These are phyloP conservation scores for Biscogniauxia mediterranea DNA, from an alignment of 2,329 filamentous ascomycete species.

Conservation along the genomic window DNA sequence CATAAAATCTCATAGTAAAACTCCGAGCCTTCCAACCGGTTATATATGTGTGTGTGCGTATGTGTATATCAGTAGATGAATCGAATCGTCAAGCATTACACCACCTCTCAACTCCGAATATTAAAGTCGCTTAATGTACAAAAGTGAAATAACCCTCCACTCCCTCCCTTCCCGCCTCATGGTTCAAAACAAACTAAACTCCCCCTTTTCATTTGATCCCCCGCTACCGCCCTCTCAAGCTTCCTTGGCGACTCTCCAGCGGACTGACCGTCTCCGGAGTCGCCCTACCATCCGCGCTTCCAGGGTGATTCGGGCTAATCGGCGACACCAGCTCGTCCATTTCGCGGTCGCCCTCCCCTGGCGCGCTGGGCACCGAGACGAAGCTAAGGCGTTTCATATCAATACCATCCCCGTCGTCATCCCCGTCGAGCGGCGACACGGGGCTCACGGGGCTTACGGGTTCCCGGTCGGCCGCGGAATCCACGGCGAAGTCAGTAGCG, in stretches of 20 bases:
- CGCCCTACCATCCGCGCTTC: constrained; percentile 1
- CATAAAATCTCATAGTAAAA: neutral
- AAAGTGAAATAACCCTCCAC: neutral
- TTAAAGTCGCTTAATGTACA: neutral
- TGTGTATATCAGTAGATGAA: neutral
- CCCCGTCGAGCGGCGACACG: constrained; percentile 21
- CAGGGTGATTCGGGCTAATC: constrained; percentile 10
- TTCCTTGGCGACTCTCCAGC: constrained; percentile 20
- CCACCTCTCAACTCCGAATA: neutral
- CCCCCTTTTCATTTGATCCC: neutral
- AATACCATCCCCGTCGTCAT: constrained; percentile 6
- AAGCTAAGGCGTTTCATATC: constrained; percentile 17
- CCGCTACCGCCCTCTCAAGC: constrained; percentile 9
- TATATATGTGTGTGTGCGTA: no score
- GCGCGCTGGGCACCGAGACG: constrained; percentile 13
- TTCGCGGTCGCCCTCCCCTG: constrained; percentile 1
- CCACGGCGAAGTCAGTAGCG: neutral
- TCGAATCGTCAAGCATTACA: neutral
- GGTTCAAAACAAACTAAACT: neutral
- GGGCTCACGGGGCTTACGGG: constrained; percentile 9
- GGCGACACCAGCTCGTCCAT: constrained; percentile 21
- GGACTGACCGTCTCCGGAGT: constrained; percentile 22
- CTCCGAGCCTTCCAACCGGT: neutral
- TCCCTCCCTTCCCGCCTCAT: neutral
- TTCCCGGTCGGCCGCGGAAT: neutral